phyloP scores from a whole-genome alignment of 202 grass and related monocot genomes.

The Panicum hallii region DNA sequence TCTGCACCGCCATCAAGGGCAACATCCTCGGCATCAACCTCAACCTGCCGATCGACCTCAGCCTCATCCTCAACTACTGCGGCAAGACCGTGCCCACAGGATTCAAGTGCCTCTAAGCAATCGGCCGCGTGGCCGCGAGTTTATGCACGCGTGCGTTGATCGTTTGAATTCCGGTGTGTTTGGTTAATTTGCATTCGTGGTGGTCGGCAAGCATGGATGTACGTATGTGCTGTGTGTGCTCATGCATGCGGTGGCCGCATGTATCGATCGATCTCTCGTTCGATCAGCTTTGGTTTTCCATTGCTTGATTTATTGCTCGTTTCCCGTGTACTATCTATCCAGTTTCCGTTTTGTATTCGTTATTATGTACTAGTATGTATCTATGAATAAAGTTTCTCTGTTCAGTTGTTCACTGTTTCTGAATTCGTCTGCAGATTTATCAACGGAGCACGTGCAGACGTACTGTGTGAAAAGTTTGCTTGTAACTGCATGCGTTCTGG shows the following conservation, averaged over 20 bases:
- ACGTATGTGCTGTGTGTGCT: neutral
- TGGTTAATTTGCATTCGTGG: neutral
- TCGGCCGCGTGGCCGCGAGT: too few relatives aligned
- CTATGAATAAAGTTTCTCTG: too few relatives aligned
- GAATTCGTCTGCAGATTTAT: too few relatives aligned
- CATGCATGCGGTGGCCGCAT: neutral
- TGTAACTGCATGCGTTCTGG: too few relatives aligned
- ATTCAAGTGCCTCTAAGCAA: constrained; percentile 21
- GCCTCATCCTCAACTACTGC: constrained; percentile 78
- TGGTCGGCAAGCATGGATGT: neutral
- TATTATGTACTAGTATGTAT: too few relatives aligned
- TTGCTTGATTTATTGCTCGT: too few relatives aligned
- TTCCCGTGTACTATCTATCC: too few relatives aligned
- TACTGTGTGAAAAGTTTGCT: too few relatives aligned
- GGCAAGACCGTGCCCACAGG: constrained; percentile 49
- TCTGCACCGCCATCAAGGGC: constrained; percentile 80
- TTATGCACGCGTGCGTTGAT: neutral
- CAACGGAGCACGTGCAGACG: too few relatives aligned
- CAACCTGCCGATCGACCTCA: constrained; percentile 65
- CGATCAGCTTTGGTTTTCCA: too few relatives aligned
- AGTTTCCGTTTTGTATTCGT: too few relatives aligned
- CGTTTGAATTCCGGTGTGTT: neutral
- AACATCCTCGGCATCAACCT: constrained; percentile 56
- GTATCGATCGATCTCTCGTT: neutral
- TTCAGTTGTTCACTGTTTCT: too few relatives aligned